These are phyloP conservation scores for Schizophyllum amplum DNA, from an alignment of 1,284 basidiomycete species.

Conservation along the genomic window DNA sequence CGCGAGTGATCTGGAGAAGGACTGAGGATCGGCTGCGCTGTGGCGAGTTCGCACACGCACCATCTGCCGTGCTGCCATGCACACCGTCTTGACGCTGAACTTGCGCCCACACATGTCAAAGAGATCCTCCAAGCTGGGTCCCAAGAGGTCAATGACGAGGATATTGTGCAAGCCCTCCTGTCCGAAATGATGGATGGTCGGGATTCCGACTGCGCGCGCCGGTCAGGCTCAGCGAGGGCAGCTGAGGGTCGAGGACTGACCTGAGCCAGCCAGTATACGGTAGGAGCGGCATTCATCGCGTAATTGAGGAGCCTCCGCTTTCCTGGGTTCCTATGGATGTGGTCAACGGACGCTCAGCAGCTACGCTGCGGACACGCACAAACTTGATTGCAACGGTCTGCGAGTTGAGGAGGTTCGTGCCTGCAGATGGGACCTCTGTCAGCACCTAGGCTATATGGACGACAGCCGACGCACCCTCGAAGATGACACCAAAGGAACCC, in stretches of 20 bases:
- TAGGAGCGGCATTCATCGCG: conserved; percentile 96
- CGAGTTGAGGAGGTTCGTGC: conserved; percentile 90
- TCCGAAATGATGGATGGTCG: conserved; percentile 96
- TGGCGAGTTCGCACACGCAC: conserved; percentile 33
- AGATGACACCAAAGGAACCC: conserved; percentile 95
- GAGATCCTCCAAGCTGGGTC: conserved; percentile 88
- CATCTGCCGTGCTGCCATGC: conserved; percentile 97
- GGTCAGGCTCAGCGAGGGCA: conserved; percentile 8
- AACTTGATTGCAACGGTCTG: conserved; percentile 98
- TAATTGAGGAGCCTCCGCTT: conserved; percentile 93
- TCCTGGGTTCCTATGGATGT: conserved; percentile 79
- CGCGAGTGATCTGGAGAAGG: conserved; percentile 67
- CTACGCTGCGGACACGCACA: conserved; percentile 46
- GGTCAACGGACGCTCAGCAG: background rate
- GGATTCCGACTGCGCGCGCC: conserved; percentile 64
- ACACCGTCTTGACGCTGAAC: conserved; percentile 92
- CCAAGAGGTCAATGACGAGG: conserved; percentile 91
- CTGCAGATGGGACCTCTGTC: conserved; percentile 32
- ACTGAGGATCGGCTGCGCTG: conserved; percentile 3
- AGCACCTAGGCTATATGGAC: conserved; percentile 4
- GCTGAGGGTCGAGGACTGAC: conserved; percentile 43
- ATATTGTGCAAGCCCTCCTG: conserved; percentile 98
- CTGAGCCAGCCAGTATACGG: conserved; percentile 87
- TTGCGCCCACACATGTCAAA: conserved; percentile 97
- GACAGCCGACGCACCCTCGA: conserved; percentile 60